Evolutionary conservation across 257 asterid genomes (phyloP).

Genomic region (Agastache rugosa): DNA sequence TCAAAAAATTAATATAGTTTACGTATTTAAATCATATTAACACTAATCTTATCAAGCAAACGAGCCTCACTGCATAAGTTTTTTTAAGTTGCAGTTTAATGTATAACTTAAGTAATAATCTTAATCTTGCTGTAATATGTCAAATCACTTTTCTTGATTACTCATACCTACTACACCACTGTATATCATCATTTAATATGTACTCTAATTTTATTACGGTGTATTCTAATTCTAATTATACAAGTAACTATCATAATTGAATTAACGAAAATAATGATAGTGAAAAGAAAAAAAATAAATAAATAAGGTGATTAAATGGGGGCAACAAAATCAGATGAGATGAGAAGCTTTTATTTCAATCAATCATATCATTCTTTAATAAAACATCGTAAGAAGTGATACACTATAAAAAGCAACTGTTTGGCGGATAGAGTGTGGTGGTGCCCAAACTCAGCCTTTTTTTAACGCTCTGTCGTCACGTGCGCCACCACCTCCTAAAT

Average conservation of each 20-base stretch:
- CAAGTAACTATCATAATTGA: not conserved
- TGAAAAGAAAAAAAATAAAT: not conserved
- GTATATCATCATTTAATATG: no score
- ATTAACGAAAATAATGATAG: not conserved
- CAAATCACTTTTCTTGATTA: not conserved
- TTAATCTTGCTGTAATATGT: no score
- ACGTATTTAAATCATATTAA: no score
- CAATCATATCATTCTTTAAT: conserved; percentile 51
- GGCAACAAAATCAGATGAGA: conserved; percentile 14
- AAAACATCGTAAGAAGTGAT: conserved; percentile 55
- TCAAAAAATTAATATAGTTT: no score
- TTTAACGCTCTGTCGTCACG: conserved; percentile 37
- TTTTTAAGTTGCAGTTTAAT: no score
- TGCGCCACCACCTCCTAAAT: conserved; percentile 28
- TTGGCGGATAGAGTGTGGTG: conserved; percentile 52
- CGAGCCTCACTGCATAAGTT: no score
- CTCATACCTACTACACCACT: not conserved
- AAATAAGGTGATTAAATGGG: not conserved
- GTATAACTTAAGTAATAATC: no score
- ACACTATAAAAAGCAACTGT: conserved; percentile 54
- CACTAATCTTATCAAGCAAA: no score
- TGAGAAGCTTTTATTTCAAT: conserved; percentile 45
- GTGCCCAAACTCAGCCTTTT: conserved; percentile 34
- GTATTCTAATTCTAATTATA: no score
- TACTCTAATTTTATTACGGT: no score